Conservation (phyloP, 1,284 basidiomycete genomes). For the Mixia osmundae region DNA sequence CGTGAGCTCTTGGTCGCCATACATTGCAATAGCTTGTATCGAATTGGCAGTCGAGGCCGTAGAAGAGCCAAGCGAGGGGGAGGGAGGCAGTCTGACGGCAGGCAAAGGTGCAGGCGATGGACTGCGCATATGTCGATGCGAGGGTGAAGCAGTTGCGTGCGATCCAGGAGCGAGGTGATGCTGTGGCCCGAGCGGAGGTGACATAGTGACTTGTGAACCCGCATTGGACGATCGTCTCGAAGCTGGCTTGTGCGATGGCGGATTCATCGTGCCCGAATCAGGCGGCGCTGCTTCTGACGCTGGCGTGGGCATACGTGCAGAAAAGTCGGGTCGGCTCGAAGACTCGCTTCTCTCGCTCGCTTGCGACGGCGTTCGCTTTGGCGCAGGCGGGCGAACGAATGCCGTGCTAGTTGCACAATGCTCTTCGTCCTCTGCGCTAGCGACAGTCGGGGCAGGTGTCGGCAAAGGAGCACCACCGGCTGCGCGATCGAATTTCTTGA, state of each 20-base stretch:
- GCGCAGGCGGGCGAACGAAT: background rate
- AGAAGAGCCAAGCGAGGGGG: background rate
- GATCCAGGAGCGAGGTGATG: background rate
- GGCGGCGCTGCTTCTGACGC: background rate
- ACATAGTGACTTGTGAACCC: slow-evolving; percentile 2
- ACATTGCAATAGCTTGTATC: slow-evolving; percentile 34
- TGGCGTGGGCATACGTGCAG: background rate
- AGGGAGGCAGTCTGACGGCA: slow-evolving; percentile 36
- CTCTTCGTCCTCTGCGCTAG: background rate
- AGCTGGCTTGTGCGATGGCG: background rate
- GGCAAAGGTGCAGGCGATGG: slow-evolving; percentile 73
- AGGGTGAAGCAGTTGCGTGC: background rate
- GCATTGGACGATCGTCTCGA: slow-evolving; percentile 1
- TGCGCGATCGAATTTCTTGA: background rate
- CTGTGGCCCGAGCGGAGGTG: slow-evolving; percentile 7
- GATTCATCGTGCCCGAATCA: background rate
- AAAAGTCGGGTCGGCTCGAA: background rate
- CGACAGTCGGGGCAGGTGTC: background rate
- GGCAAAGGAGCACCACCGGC: background rate
- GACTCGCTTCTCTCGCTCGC: slow-evolving; percentile 1
- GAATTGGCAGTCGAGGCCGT: slow-evolving; percentile 14
- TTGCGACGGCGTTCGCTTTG: background rate
- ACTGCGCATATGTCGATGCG: slow-evolving; percentile 39
- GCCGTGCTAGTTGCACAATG: too few species aligned
- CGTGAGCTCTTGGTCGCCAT: slow-evolving; percentile 84